Evolutionary conservation across 2,329 filamentous ascomycete genomes (phyloP), one percentile per base, ranked within the genome.

Genomic region (Pseudogymnoascus sp.): DNA sequence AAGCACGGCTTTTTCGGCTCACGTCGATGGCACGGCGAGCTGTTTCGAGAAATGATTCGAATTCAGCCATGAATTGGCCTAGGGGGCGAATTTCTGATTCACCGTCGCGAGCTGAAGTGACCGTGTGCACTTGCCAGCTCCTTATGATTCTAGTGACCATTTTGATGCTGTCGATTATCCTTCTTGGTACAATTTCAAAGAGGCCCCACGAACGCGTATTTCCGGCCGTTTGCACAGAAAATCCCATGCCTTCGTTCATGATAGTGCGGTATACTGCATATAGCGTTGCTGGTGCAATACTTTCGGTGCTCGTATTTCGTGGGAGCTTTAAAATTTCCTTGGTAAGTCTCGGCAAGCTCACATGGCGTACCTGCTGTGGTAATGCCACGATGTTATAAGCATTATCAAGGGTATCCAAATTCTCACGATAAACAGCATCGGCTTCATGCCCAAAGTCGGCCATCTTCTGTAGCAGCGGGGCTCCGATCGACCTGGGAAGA

Each of bases 21-120:
- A 74, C 70, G 67, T 82, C 77, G 64, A 89, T 83, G 12, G 80
- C 71, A 11, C 70, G 66, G 21, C 78, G 79, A 11, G 83, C 84
- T 46, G 79, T 79, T 2, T 73, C 63, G 18, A 84, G 69, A 67
- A 89, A 88, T 0, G 67, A 67, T 64, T 62, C 65, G 61, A 69
- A 62, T 78, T 70, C 79, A 79, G 36, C 38, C 36, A 60, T 42
- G 8, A 42, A 38, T 38, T 42, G 34, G 59, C 38, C 59, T 10
- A 23, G 5, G 21, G 36, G 34, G 4, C 59, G 59, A 25, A 60
- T 42, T 60, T 60, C 59, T 14, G 50, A 56, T 56, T 34, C 50
- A 6, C 50, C 50, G 28, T 56, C 50, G 16, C 50, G 50, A 21
- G 50, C 50, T 14, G 50, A 56, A 34, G 50, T 56, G n/a, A 56